Percentiles rank a stretch among this genome's conserved stretches.
phyloP scores from a whole-genome alignment of 2,329 filamentous ascomycete genomes.

The Cordyceps cicadae region DNA sequence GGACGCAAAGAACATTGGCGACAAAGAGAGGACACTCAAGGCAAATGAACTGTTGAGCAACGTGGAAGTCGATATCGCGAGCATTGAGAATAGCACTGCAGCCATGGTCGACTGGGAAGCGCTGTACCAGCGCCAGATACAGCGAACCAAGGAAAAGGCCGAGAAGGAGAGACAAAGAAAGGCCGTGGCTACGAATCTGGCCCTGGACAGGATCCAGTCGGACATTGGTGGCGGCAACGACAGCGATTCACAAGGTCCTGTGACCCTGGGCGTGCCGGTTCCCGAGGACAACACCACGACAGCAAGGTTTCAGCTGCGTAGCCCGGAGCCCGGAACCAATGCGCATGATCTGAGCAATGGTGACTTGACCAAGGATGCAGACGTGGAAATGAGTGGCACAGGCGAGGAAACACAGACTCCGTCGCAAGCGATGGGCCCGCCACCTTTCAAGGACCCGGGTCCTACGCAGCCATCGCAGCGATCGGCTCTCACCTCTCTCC shows the following conservation, averaged over 20 bases:
- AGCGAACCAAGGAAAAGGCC: slow-evolving; percentile 50
- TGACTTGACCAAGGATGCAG: slow-evolving; percentile 41
- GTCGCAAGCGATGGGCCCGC: slow-evolving; percentile 44
- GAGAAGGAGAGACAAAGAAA: slow-evolving; percentile 57
- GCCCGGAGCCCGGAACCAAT: slow-evolving; percentile 30
- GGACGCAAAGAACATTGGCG: slow-evolving; percentile 75
- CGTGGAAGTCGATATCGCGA: slow-evolving; percentile 84
- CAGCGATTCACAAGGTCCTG: slow-evolving; percentile 46
- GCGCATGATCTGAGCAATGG: slow-evolving; percentile 46
- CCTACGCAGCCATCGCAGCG: slow-evolving; percentile 57
- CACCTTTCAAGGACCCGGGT: slow-evolving; percentile 30
- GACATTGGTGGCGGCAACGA: slow-evolving; percentile 44
- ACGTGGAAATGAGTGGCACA: slow-evolving; percentile 54
- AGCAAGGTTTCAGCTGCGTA: slow-evolving; percentile 48
- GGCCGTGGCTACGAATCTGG: slow-evolving; percentile 45
- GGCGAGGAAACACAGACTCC: slow-evolving; percentile 39
- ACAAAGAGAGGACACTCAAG: slow-evolving; percentile 73
- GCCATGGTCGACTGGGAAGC: slow-evolving; percentile 67
- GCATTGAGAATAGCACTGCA: slow-evolving; percentile 59
- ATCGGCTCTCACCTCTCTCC: slow-evolving; percentile 50
- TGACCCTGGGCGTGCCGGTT: slow-evolving; percentile 57
- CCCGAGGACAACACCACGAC: slow-evolving; percentile 41
- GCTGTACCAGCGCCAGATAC: slow-evolving; percentile 65
- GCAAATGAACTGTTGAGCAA: slow-evolving; percentile 89
- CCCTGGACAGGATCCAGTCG: slow-evolving; percentile 38